phyloP scores from a whole-genome alignment of 108 stramenopile genomes.

The Conticribra weissflogii region DNA sequence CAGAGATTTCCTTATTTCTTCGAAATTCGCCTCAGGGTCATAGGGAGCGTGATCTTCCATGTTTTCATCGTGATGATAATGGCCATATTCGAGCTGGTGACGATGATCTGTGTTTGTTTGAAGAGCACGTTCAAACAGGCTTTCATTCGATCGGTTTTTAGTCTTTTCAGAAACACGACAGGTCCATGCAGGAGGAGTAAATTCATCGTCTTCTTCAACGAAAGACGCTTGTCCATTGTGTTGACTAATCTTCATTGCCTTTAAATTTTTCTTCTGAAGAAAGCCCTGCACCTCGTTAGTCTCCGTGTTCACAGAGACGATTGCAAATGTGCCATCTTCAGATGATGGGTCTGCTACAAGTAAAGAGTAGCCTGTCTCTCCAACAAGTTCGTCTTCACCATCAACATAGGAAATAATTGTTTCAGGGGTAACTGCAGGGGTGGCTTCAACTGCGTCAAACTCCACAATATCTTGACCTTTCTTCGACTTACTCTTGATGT shows the following conservation, averaged over 20 bases:
- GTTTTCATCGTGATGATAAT: too few species aligned
- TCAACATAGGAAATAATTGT: not conserved
- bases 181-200: slow-evolving; percentile 10
- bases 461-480: not conserved
- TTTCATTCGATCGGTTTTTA: not conserved
- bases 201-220: slow-evolving; percentile 13
- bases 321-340: slow-evolving; percentile 5
- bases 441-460: slow-evolving; percentile 2
- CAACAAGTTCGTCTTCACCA: not conserved
- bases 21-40: not conserved
- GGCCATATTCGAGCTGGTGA: not conserved
- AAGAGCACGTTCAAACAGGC: slow-evolving; percentile 1
- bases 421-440: not conserved
- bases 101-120: not conserved
- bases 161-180: slow-evolving; percentile 10
- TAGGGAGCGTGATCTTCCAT: not conserved
- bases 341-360: not conserved
- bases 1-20: not conserved
- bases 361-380: not conserved
- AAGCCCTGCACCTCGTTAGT: slow-evolving; percentile 12
- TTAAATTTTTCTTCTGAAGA: not conserved
- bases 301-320: slow-evolving; percentile 12
- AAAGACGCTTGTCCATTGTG: slow-evolving; percentile 1
- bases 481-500: not conserved
- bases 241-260: slow-evolving; percentile 17